Conservation (phyloP, 306 rosid species). For the Lathyrus aphaca region DNA sequence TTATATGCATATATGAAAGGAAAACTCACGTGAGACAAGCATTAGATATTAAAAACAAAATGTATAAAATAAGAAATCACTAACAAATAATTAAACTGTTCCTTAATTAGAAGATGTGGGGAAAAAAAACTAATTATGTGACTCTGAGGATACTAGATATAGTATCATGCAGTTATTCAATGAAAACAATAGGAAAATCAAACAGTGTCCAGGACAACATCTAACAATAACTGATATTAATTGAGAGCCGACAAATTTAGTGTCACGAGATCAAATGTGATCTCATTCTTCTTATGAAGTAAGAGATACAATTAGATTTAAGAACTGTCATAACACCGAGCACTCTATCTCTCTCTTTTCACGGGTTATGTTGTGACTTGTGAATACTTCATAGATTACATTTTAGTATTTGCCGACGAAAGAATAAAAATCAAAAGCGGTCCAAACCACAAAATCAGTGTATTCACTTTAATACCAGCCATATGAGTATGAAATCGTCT, state of each 20-base stretch:
- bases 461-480: background rate
- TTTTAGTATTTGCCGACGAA: background rate
- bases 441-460: background rate
- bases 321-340: background rate
- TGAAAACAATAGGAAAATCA: constrained; percentile 5
- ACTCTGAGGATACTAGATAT: constrained; percentile 5
- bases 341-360: background rate
- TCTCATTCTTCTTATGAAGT: background rate
- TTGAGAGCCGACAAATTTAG: constrained; percentile 10
- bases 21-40: background rate
- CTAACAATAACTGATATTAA: background rate
- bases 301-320: background rate
- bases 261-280: background rate
- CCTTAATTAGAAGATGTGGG: background rate
- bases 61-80: background rate
- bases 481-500: background rate
- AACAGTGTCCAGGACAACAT: background rate
- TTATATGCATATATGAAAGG: background rate
- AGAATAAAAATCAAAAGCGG: background rate
- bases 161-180: constrained; percentile 6
- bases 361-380: background rate
- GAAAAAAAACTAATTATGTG: background rate
- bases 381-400: background rate
- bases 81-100: constrained; percentile 9
- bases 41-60: background rate